A percentile compares a stretch with the other conserved stretches of the same genome.
phyloP scores from a whole-genome alignment of 345 rosid genomes.

The Melaleuca alternifolia region DNA sequence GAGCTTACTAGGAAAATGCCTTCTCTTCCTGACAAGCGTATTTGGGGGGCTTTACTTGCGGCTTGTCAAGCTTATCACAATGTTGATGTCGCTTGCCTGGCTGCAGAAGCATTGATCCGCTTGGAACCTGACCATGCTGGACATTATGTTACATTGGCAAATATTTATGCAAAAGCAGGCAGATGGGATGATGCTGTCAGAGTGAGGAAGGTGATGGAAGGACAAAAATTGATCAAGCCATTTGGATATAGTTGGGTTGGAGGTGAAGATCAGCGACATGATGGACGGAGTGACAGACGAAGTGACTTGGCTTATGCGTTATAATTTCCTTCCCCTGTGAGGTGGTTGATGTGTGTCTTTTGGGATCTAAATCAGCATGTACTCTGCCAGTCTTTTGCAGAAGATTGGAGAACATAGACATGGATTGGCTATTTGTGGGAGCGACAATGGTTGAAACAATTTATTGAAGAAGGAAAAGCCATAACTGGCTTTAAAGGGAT shows the following conservation, averaged over 20 bases:
- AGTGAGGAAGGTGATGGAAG: slow-evolving; percentile 24
- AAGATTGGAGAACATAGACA: background rate
- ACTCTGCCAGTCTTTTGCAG: background rate
- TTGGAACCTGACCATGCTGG: slow-evolving; percentile 31
- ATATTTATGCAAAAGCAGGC: slow-evolving; percentile 24
- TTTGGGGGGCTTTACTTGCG: slow-evolving; percentile 28
- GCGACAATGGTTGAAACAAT: background rate
- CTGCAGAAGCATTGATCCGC: slow-evolving; percentile 17
- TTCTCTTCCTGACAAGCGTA: slow-evolving; percentile 13
- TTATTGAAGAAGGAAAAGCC: background rate
- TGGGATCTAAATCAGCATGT: background rate
- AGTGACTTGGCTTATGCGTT: background rate
- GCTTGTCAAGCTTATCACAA: slow-evolving; percentile 23
- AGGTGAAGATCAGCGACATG: background rate
- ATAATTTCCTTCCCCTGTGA: background rate
- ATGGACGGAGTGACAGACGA: background rate
- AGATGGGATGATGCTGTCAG: slow-evolving; percentile 24
- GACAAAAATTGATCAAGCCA: slow-evolving; percentile 14
- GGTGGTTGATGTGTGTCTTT: background rate
- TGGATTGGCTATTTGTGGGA: background rate
- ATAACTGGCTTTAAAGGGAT: background rate
- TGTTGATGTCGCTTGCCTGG: slow-evolving; percentile 15
- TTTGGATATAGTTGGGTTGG: slow-evolving; percentile 22
- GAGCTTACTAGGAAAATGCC: slow-evolving; percentile 21
- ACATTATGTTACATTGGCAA: slow-evolving; percentile 24